Conservation (phyloP, 164 flowering plant species). For the Nymphaea thermarum region DNA sequence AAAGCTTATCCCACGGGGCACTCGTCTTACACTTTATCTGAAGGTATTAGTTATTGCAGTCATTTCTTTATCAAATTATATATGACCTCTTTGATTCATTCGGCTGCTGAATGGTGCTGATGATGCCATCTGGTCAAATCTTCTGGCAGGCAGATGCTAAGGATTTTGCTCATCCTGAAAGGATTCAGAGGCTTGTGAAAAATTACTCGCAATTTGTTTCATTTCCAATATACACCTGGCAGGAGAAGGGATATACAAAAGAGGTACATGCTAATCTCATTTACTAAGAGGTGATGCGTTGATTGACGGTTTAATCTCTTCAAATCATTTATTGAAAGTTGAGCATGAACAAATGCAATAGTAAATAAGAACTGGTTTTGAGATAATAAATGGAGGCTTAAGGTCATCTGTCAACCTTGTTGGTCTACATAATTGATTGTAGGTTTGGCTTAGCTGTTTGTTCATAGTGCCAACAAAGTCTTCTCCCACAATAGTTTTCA, state of each 20-base stretch:
- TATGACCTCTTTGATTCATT: neutral
- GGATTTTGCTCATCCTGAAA: slow-evolving; percentile 88
- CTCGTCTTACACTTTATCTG: slow-evolving; percentile 68
- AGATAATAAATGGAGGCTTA: no score
- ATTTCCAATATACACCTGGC: slow-evolving; percentile 94
- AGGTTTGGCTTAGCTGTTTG: no score
- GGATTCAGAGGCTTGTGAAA: slow-evolving; percentile 77
- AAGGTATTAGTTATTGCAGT: slow-evolving; percentile 36
- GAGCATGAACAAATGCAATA: no score
- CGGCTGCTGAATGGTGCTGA: neutral
- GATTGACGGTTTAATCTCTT: no score
- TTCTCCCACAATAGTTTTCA: no score
- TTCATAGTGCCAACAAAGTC: no score
- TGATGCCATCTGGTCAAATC: neutral
- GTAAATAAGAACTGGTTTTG: no score
- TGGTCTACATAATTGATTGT: no score
- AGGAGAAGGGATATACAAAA: slow-evolving; percentile 85
- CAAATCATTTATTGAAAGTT: no score
- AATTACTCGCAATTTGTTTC: slow-evolving; percentile 96
- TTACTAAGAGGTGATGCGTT: neutral
- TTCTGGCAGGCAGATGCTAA: slow-evolving; percentile 69
- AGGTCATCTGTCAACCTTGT: no score
- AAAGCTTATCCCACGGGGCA: slow-evolving; percentile 82
- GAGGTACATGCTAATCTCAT: slow-evolving; percentile 36
- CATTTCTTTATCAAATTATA: neutral